Evolutionary conservation across 768 basidiomycete genomes (phyloP).

Genomic region (Tylopilus subfusipes): DNA sequence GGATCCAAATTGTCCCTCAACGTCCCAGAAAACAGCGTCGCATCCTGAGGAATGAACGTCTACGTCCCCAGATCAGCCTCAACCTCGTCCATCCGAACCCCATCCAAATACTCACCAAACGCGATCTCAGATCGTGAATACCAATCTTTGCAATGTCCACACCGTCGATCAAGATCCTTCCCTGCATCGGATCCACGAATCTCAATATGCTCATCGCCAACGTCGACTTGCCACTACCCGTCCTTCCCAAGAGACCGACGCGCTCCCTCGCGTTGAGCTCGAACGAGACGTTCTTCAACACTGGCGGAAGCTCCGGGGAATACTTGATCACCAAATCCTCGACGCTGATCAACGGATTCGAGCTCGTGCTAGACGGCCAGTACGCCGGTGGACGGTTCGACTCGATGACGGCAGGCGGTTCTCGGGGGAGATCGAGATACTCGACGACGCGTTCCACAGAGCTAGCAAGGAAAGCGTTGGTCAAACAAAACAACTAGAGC

Average conservation of each 20-base stretch:
- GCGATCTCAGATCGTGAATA: conserved; percentile 75
- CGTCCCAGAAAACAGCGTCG: conserved; percentile 77
- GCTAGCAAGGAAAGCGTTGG: conserved; percentile 34
- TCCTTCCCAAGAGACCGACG: conserved; percentile 77
- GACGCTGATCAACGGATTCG: conserved; percentile 57
- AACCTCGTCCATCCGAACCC: neutral
- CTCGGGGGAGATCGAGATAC: conserved; percentile 86
- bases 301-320: conserved; percentile 78
- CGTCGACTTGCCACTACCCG: conserved; percentile 80
- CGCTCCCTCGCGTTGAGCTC: conserved; percentile 66
- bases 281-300: conserved; percentile 75
- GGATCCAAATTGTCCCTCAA: conserved; percentile 74
- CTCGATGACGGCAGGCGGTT: conserved; percentile 75
- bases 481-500: conserved; percentile 1
- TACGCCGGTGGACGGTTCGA: conserved; percentile 79
- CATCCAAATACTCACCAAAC: conserved; percentile 45
- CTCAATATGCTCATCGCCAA: conserved; percentile 83
- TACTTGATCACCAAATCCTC: conserved; percentile 81
- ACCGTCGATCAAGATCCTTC: conserved; percentile 80
- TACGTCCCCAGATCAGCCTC: conserved; percentile 23
- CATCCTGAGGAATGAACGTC: conserved; percentile 80
- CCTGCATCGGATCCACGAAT: conserved; percentile 76
- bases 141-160: conserved; percentile 87
- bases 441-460: conserved; percentile 90
- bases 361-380: conserved; percentile 78